A percentile compares a stretch with the other conserved stretches of the same genome.
These are phyloP conservation scores for Prunus mongolica DNA, from an alignment of 306 rosid species.

Conservation along the genomic window DNA sequence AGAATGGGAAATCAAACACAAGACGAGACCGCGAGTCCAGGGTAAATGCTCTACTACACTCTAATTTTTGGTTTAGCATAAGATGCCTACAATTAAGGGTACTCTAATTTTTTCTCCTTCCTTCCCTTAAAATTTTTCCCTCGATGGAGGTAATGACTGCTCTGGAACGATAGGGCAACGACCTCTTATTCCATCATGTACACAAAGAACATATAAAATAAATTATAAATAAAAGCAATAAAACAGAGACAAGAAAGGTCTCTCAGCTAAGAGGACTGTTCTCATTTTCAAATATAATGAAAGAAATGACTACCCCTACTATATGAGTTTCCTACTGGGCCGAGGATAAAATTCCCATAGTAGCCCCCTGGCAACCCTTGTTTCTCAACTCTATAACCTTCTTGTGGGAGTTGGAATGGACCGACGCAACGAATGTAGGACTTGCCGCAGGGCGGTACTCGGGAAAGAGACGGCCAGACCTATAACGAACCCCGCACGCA, in stretches of 20 bases:
- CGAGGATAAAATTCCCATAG: slow-evolving; percentile 26
- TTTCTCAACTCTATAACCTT: slow-evolving; percentile 80
- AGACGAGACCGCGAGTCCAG: no score
- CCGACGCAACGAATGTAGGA: slow-evolving; percentile 57
- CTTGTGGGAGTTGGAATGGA: slow-evolving; percentile 84
- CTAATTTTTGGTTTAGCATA: no score
- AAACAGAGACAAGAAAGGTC: slow-evolving; percentile 42
- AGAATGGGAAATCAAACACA: no score
- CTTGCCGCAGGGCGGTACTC: slow-evolving; percentile 88
- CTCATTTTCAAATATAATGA: slow-evolving; percentile 29
- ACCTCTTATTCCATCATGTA: slow-evolving; percentile 46
- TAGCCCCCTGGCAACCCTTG: slow-evolving; percentile 26
- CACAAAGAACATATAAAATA: slow-evolving; percentile 43
- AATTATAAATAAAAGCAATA: slow-evolving; percentile 24
- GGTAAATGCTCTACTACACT: no score
- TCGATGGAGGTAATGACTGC: neutral
- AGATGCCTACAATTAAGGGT: neutral
- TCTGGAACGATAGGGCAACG: neutral
- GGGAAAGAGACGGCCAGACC: slow-evolving; percentile 80
- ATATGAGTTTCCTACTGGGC: slow-evolving; percentile 30
- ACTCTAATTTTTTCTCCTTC: neutral
- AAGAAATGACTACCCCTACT: slow-evolving; percentile 30
- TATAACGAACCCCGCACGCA: slow-evolving; percentile 87
- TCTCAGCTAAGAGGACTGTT: slow-evolving; percentile 34
- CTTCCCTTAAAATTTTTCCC: neutral